Evolutionary conservation across 2,329 filamentous ascomycete genomes (phyloP).

Genomic region (Epichloe typhina): DNA sequence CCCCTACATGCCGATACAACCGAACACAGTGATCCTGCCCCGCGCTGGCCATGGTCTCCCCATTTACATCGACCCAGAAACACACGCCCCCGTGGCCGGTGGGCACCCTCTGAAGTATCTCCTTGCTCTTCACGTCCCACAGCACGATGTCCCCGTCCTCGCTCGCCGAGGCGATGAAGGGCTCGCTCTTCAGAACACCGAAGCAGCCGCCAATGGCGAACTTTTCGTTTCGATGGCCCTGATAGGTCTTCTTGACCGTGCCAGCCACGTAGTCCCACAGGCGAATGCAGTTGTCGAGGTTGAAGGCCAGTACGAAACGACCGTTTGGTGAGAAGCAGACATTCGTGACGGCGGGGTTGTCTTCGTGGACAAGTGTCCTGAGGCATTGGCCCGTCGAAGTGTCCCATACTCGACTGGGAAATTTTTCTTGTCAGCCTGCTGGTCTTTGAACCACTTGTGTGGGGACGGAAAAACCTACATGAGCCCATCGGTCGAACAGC

Average conservation of each 20-base stretch:
- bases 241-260: constrained; percentile 90
- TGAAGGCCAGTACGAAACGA: constrained; percentile 82
- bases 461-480: no score
- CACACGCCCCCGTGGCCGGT: constrained; percentile 41
- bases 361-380: constrained; percentile 88
- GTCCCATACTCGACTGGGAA: constrained; percentile 72
- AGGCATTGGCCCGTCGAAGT: constrained; percentile 90
- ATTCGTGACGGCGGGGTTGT: constrained; percentile 78
- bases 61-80: constrained; percentile 51
- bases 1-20: constrained; percentile 29
- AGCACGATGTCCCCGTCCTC: constrained; percentile 76
- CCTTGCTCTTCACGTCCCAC: constrained; percentile 85
- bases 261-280: constrained; percentile 94
- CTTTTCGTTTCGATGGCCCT: constrained; percentile 73
- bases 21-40: constrained; percentile 41
- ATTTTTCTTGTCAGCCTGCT: constrained; percentile 9
- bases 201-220: constrained; percentile 82
- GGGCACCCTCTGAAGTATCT: constrained; percentile 54
- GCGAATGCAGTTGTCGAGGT: constrained; percentile 76
- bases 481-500: constrained; percentile 80
- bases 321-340: constrained; percentile 93
- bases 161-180: constrained; percentile 70
- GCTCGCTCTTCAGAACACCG: constrained; percentile 36
- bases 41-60: constrained; percentile 42
- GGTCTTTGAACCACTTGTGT: not conserved